Base-by-base conservation (phyloP, 2,329 filamentous ascomycete species). In the Beauveria brongniartii region DNA sequence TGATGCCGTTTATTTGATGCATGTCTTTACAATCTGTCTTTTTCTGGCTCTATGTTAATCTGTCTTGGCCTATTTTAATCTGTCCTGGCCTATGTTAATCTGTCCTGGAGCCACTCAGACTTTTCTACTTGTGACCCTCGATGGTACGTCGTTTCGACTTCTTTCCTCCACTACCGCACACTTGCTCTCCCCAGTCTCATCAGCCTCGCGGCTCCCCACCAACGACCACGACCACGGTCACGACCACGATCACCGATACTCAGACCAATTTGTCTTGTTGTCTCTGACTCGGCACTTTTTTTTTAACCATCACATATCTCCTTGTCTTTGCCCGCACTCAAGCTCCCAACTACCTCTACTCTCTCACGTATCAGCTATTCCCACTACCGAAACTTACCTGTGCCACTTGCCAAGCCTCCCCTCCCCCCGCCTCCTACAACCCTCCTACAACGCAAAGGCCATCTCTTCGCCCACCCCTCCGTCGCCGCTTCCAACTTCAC, bases 351-450 rank as follows among this genome's bases (percentile, higher is more conserved):
- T 41, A 37, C 41, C 40, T 46, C 24, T n/a, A 18, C 20, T 43
- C 24, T 44, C 18, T 48, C 44, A 6, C 44, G 16, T 18, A 41
- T 16, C 44, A 1, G 44, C 34, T 57, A 26, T 57, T 57, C 55
- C 20, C 28, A 41, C 20, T 56, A 40, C 44, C 52, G 40, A 48
- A 24, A 48, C 44, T 24, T 47, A 40, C 46, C 44, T 50, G 55
- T 57, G 55, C 44, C 30, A 50, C 55, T 12, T 50, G 55, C 55
- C 55, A 57, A 57, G 55, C 20, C 51, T 40, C 30, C 48, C 30
- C 41, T 16, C 34, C 34, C 30, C 30, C 34, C 34, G 34, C 34
- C 34, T 37, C 34, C 34, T 37, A 37, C 34, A 37, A 37, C 34
- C 34, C 34, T 54, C 44, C 16, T 57, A n/a, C 55, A 16, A 41